Base-by-base conservation (phyloP, 2,329 filamentous ascomycete genomes). In the Aspergillus terreus region DNA sequence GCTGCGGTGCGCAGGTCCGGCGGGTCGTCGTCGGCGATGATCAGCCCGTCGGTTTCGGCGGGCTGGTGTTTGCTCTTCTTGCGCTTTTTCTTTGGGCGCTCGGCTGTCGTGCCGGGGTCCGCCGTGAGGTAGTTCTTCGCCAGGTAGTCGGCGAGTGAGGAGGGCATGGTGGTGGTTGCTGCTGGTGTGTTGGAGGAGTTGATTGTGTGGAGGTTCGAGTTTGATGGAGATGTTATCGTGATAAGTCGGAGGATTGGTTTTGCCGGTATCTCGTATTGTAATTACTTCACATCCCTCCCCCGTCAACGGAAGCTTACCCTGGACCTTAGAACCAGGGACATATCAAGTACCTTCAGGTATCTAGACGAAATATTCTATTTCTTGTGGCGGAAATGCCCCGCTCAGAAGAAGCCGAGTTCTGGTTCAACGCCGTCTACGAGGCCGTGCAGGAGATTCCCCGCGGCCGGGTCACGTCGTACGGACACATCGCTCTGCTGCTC, bases 61-160 rank as follows among this genome's bases (percentile, higher is more conserved):
- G 78, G 67, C 75, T 49, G 74, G 51, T 75, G 68, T 53, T 78
- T 75, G 46, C 75, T 76, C 56, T 74, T 76, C 76, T 80, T 82
- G 63, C 79, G 75, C 68, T 71, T 84, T 74, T 72, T 85, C 74
- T 74, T 84, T 65, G 71, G 73, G 65, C 71, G 75, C 75, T 72
- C 66, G 5, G 71, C 59, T 2, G 42, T 11, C 6, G 35, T 38
- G 35, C 15, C 15, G 35, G 51, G 71, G 59, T 87, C 83, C 38
- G 85, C 84, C 1, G 81, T 88, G 46, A 99, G 85, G 70, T 99
- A 99, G 71, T 91, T 94, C 57, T 90, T 87, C 35, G 92, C 92
- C 33, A 99, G 83, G 66, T 97, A 99, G 65, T 85, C 84, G 52
- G 90, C 86, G 58, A 96, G 81, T 50, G 80, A 74, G 27, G 63